Percentiles rank a stretch among this genome's conserved stretches.
These are phyloP conservation scores for Artemisia argyi DNA, from an alignment of 129 eudicot genomes.

Conservation along the genomic window DNA sequence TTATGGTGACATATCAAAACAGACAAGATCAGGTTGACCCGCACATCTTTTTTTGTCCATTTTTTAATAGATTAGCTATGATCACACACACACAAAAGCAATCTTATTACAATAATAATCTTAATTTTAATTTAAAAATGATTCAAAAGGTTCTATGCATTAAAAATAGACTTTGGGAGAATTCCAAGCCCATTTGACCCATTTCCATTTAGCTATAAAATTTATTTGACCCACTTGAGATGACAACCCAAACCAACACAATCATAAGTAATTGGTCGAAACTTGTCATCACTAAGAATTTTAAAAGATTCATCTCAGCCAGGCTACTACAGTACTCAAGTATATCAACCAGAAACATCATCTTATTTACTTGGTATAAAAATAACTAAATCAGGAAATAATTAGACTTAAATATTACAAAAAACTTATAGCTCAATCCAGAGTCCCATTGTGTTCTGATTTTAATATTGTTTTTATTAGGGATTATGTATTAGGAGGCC, in stretches of 20 bases:
- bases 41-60: not conserved
- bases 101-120: not conserved
- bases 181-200: not conserved
- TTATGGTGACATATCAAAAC: not conserved
- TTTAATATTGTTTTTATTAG: not conserved
- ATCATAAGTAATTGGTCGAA: not conserved
- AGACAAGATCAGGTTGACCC: not conserved
- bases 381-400: not conserved
- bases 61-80: too few species aligned
- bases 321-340: not conserved
- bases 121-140: not conserved
- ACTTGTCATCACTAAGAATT: not conserved
- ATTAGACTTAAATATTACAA: not conserved
- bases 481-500: too few species aligned
- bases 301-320: not conserved
- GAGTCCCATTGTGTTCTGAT: not conserved
- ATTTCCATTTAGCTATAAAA: not conserved
- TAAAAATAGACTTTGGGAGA: not conserved
- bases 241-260: too few species aligned
- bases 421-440: not conserved
- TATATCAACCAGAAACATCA: not conserved
- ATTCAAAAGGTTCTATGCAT: slow-evolving; percentile 1
- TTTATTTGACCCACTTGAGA: not conserved
- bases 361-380: not conserved
- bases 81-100: not conserved